These are phyloP conservation scores for Asterochloris erici DNA, from an alignment of 139 green algal species.

Conservation along the genomic window DNA sequence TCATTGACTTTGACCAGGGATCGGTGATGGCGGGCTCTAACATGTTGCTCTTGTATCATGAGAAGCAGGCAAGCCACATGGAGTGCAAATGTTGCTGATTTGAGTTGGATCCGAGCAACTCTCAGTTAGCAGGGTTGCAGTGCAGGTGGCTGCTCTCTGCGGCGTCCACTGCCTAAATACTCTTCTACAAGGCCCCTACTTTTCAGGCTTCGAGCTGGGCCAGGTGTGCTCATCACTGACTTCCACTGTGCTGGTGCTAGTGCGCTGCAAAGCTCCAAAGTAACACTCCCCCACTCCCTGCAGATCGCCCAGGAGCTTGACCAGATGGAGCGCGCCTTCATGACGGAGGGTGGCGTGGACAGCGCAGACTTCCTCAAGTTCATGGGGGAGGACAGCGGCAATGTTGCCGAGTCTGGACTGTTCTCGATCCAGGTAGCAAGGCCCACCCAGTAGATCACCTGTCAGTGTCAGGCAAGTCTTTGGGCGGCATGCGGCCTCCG, in stretches of 20 bases:
- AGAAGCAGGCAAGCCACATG: constrained; percentile 42
- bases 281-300: constrained; percentile 4
- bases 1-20: too few relatives aligned
- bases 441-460: too few relatives aligned
- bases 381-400: constrained; percentile 54
- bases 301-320: constrained; percentile 80
- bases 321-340: constrained; percentile 57
- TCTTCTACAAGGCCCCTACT: constrained; percentile 73
- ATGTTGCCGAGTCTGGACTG: constrained; percentile 76
- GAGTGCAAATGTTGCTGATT: not conserved
- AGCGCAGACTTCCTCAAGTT: constrained; percentile 42
- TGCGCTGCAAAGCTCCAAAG: too few relatives aligned
- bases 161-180: constrained; percentile 82
- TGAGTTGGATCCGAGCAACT: not conserved
- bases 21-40: too few relatives aligned
- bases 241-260: not conserved
- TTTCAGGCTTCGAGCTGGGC: constrained; percentile 67
- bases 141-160: constrained; percentile 63
- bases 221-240: constrained; percentile 17
- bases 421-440: constrained; percentile 72
- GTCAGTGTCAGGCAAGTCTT: too few relatives aligned
- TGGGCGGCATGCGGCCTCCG: too few relatives aligned
- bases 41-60: constrained; percentile 54
- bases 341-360: constrained; percentile 54
- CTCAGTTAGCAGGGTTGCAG: not conserved